A percentile compares a stretch with the other conserved stretches of the same genome.
Conservation (phyloP, 148 eudicot genomes). For the Rhododendron griersonianum region DNA sequence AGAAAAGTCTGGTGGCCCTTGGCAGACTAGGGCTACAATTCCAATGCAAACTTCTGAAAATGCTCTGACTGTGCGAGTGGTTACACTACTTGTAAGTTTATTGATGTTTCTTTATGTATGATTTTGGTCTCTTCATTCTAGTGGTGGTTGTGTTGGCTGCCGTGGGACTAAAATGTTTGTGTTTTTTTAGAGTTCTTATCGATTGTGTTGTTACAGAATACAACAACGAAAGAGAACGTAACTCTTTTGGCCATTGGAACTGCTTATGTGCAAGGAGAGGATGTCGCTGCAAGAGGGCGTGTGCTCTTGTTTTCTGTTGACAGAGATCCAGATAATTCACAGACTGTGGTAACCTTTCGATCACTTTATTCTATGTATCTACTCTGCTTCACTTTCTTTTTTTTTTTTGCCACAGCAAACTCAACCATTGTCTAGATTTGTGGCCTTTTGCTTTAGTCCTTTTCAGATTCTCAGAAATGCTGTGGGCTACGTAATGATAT, state of each 20-base stretch:
- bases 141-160: background rate
- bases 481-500: background rate
- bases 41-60: slow-evolving; percentile 96
- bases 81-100: slow-evolving; percentile 71
- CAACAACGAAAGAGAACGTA: slow-evolving; percentile 74
- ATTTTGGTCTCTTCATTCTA: slow-evolving; percentile 7
- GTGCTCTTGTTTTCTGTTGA: slow-evolving; percentile 84
- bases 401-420: background rate
- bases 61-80: slow-evolving; percentile 90
- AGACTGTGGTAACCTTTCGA: slow-evolving; percentile 42
- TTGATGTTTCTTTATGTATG: background rate
- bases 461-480: background rate
- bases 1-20: slow-evolving; percentile 81
- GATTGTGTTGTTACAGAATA: slow-evolving; percentile 51
- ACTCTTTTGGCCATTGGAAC: slow-evolving; percentile 95
- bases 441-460: background rate
- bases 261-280: slow-evolving; percentile 98
- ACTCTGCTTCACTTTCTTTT: background rate
- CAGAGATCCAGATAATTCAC: slow-evolving; percentile 54
- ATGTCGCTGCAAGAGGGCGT: slow-evolving; percentile 98
- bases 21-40: slow-evolving; percentile 91
- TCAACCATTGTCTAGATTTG: background rate
- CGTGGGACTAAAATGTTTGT: background rate
- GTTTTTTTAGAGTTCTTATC: slow-evolving; percentile 4
- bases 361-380: background rate